Base-by-base conservation (phyloP, 2,329 filamentous ascomycete genomes). In the Penicillium sp. region DNA sequence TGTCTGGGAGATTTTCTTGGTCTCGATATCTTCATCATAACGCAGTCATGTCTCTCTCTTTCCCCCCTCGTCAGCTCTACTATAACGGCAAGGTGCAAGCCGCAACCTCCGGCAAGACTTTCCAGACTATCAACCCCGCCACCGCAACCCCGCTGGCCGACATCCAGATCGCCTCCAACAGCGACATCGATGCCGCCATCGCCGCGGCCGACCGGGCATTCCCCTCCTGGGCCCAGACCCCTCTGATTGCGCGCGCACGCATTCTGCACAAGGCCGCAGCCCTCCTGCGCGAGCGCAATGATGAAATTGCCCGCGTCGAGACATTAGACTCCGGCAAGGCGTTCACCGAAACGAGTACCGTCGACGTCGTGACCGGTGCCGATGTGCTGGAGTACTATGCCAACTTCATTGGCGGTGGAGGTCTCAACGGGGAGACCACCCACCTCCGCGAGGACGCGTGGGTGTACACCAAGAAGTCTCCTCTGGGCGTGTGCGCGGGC, bases 351-450 rank as follows among this genome's bases (percentile, higher is more conserved):
- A 96, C 92, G 3, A 90, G 87, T 49, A 86, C 87, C 0, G 90
- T 96, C 27, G 92, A 96, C 69, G 81, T 96, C 21, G 83, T 87
- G 40, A 94, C 91, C 0, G 91, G 91, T 45, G 89, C 89, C 22
- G 91, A 95, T 71, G 90, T 92, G 29, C 81, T 95, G 56, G 91
- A 94, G 72, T 95, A 92, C 78, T 95, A 90, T 72, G 91, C 90
- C 55, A 89, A 90, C 67, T 78, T 92, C 50, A 84, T 93, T 43
- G 90, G 87, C 22, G 85, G 86, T 40, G 90, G 90, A 51, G 88
- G 91, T 18, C 77, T 93, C 59, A 92, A 93, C 66, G 91, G 91
- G 55, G 90, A 93, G 73, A 88, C 89, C 18, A 86, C 87, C 45
- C 85, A 86, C 52, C 79, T 95, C 40, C 82, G 91, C 38, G 80